A percentile compares a stretch with the other conserved stretches of the same genome.
Evolutionary conservation across 169 alveolate genomes (phyloP).

Genomic region (Plasmodium fragile): DNA sequence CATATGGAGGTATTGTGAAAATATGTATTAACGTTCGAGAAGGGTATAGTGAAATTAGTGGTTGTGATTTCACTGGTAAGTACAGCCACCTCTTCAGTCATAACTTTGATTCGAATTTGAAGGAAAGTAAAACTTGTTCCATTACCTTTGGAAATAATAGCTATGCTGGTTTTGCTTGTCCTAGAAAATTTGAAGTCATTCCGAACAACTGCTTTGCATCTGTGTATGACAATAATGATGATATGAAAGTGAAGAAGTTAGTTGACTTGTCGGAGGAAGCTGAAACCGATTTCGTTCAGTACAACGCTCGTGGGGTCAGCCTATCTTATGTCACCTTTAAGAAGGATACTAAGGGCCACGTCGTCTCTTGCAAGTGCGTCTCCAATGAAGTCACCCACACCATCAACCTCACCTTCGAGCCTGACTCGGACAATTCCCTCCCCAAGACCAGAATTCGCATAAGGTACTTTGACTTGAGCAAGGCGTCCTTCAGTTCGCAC

Average conservation of each 20-base stretch:
- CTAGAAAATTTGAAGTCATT: not conserved
- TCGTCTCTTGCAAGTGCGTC: conserved; percentile 41
- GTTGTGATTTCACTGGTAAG: conserved; percentile 70
- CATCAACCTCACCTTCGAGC: conserved; percentile 13
- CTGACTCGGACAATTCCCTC: not conserved
- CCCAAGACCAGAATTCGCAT: conserved; percentile 13
- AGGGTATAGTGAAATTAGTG: conserved; percentile 45
- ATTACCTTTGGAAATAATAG: conserved; percentile 17
- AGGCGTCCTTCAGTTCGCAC: not conserved
- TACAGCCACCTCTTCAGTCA: conserved; percentile 25
- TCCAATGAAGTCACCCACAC: conserved; percentile 10
- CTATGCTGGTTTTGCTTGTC: conserved; percentile 70
- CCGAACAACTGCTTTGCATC: conserved; percentile 42
- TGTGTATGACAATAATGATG: conserved; percentile 28
- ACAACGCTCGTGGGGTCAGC: conserved; percentile 25
- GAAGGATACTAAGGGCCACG: not conserved
- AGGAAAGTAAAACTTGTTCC: conserved; percentile 15
- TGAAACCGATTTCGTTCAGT: conserved; percentile 28
- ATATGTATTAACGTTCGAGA: conserved; percentile 5
- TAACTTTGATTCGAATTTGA: not conserved
- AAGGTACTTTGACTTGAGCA: conserved; percentile 8
- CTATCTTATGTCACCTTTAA: conserved; percentile 42
- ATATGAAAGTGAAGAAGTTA: conserved; percentile 15
- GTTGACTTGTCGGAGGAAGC: conserved; percentile 16
- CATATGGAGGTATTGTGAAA: conserved; percentile 16